Evolutionary conservation across 2,329 filamentous ascomycete species (phyloP).

Genomic region (Plenodomus biglobosus): DNA sequence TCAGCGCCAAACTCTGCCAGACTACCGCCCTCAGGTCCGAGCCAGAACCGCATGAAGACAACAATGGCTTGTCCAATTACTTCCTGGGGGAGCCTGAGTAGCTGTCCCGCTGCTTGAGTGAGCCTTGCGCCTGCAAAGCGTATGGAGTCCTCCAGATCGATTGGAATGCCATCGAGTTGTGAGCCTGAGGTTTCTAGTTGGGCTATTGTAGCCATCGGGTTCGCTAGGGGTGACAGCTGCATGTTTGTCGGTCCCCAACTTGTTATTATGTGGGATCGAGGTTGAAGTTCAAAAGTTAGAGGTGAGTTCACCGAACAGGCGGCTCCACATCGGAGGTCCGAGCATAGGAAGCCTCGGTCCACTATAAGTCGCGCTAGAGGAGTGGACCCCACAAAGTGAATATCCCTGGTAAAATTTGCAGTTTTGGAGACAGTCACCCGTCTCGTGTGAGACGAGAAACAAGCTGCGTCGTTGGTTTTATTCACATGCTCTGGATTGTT

Average conservation of each 20-base stretch:
- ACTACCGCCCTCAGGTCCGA: constrained; percentile 58
- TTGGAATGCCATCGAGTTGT: constrained; percentile 61
- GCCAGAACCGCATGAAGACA: constrained; percentile 78
- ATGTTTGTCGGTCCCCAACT: constrained; percentile 13
- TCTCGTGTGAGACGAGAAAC: too few relatives aligned
- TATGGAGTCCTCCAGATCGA: constrained; percentile 70
- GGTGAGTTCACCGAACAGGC: constrained; percentile 3
- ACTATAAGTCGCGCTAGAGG: too few relatives aligned
- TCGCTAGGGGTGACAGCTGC: constrained; percentile 55
- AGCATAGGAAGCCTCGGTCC: not conserved
- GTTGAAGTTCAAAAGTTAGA: not conserved
- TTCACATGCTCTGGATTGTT: not conserved
- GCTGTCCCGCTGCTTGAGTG: constrained; percentile 75
- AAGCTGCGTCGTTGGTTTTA: too few relatives aligned
- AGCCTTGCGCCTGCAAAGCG: constrained; percentile 72
- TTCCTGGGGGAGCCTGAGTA: constrained; percentile 82
- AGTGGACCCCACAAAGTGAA: too few relatives aligned
- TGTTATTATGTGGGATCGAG: not conserved
- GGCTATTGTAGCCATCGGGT: constrained; percentile 70
- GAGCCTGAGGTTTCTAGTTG: constrained; percentile 64
- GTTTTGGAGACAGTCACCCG: too few relatives aligned
- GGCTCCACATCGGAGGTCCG: not conserved
- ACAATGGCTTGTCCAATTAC: constrained; percentile 84
- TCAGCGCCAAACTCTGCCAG: constrained; percentile 55
- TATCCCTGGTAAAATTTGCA: too few relatives aligned